These are phyloP conservation scores for Mycena vulgaris DNA, from an alignment of 768 basidiomycete species.

Conservation along the genomic window DNA sequence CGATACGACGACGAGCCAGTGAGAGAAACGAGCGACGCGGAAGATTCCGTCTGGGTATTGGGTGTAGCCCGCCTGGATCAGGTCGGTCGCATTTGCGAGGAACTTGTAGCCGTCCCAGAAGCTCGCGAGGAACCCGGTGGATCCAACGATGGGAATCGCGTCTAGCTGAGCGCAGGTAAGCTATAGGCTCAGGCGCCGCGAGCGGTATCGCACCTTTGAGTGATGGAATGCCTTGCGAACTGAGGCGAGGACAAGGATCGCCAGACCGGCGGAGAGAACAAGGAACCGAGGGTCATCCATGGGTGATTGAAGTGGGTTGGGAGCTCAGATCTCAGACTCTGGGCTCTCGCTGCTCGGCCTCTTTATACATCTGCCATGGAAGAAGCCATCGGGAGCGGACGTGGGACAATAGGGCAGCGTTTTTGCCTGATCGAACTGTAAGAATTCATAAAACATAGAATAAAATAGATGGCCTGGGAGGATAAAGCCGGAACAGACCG, in stretches of 20 bases:
- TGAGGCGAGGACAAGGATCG: neutral
- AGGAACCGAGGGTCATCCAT: slow-evolving; percentile 5
- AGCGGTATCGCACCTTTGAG: neutral
- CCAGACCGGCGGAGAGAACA: neutral
- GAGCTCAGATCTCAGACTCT: too few relatives aligned
- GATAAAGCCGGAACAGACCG: too few relatives aligned
- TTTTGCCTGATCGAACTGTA: too few relatives aligned
- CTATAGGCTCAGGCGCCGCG: neutral
- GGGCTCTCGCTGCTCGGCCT: too few relatives aligned
- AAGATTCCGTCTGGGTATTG: slow-evolving; percentile 22
- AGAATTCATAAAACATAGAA: too few relatives aligned
- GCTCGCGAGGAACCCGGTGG: slow-evolving; percentile 17
- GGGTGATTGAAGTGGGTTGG: neutral
- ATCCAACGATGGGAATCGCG: slow-evolving; percentile 17
- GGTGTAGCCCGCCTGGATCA: slow-evolving; percentile 25
- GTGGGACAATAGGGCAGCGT: too few relatives aligned
- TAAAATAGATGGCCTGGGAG: too few relatives aligned
- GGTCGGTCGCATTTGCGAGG: neutral
- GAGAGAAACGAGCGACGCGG: too few relatives aligned
- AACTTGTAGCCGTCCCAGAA: slow-evolving; percentile 14
- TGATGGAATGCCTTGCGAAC: neutral
- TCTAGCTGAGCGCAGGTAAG: neutral
- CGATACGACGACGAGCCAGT: too few relatives aligned
- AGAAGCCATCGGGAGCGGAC: too few relatives aligned
- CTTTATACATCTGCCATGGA: too few relatives aligned